Percentiles rank a stretch among this genome's conserved stretches.
phyloP scores from a whole-genome alignment of 371 early-diverging fungal species.

The Lichtheimia corymbifera region DNA sequence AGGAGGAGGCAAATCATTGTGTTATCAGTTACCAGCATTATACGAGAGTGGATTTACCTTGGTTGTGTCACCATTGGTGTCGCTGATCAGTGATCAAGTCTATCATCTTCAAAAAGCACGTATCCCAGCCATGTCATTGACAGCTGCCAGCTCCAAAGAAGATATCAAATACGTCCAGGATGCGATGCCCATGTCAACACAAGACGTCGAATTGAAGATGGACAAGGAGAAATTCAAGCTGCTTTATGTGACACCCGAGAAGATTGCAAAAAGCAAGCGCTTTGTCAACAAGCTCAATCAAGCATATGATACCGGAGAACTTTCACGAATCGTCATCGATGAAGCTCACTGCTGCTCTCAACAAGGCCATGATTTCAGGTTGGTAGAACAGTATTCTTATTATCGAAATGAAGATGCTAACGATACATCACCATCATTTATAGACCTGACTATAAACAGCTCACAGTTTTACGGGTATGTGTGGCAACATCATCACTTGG shows the following conservation, averaged over 20 bases:
- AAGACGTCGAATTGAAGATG: constrained; percentile 21
- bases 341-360: constrained; percentile 85
- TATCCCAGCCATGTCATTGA: constrained; percentile 70
- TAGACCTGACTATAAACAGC: constrained; percentile 46
- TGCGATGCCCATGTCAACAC: constrained; percentile 21
- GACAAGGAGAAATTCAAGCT: constrained; percentile 42
- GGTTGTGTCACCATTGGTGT: constrained; percentile 83
- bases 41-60: constrained; percentile 77
- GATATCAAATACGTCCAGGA: constrained; percentile 53
- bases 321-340: constrained; percentile 83
- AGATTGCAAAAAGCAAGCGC: constrained; percentile 72
- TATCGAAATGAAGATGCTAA: not conserved
- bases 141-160: constrained; percentile 57
- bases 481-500: not conserved
- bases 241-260: constrained; percentile 93
- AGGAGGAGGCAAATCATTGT: constrained; percentile 89
- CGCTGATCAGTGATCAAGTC: constrained; percentile 87
- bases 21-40: constrained; percentile 88
- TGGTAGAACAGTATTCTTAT: not conserved
- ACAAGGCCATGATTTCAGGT: constrained; percentile 89
- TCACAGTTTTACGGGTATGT: constrained; percentile 41
- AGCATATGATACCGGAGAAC: constrained; percentile 56
- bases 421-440: too few species aligned
- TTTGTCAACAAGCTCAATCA: constrained; percentile 70
- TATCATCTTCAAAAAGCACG: constrained; percentile 69